phyloP scores from a whole-genome alignment of 495 filamentous ascomycete species.

The Podospora anserina region DNA sequence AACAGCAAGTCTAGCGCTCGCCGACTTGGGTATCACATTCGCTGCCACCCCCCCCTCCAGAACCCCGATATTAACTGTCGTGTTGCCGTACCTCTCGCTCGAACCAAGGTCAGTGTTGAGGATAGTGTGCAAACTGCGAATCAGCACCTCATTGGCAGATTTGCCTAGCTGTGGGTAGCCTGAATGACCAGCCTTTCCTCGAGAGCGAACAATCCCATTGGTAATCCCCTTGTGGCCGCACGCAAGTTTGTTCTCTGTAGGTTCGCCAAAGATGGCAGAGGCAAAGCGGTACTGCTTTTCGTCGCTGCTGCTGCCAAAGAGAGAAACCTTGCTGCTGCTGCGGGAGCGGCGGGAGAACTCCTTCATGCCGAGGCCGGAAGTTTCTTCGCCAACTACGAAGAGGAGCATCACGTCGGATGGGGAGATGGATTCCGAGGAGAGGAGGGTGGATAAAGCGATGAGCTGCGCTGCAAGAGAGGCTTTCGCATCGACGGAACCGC shows the following conservation, averaged over 20 bases:
- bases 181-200: slow-evolving; percentile 78
- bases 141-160: slow-evolving; percentile 71
- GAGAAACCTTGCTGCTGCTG: slow-evolving; percentile 15
- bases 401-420: slow-evolving; percentile 63
- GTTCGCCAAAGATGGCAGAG: slow-evolving; percentile 85
- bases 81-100: slow-evolving; percentile 74
- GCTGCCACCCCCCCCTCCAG: slow-evolving; percentile 79
- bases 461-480: slow-evolving; percentile 79
- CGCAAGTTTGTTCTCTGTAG: slow-evolving; percentile 81
- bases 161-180: slow-evolving; percentile 86
- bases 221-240: slow-evolving; percentile 86
- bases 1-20: slow-evolving; percentile 62
- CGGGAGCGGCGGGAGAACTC: slow-evolving; percentile 47
- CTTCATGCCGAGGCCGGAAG: slow-evolving; percentile 79
- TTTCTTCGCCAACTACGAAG: slow-evolving; percentile 89
- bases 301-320: slow-evolving; percentile 12
- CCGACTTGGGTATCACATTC: slow-evolving; percentile 79
- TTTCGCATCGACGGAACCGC: slow-evolving; percentile 89
- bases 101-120: slow-evolving; percentile 65
- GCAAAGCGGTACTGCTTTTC: slow-evolving; percentile 45
- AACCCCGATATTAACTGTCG: slow-evolving; percentile 79
- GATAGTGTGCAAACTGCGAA: slow-evolving; percentile 62
- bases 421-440: slow-evolving; percentile 39
- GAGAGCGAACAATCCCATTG: slow-evolving; percentile 57
- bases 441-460: slow-evolving; percentile 60